phyloP scores from a whole-genome alignment of 805 yeast species.

The Alloascoidea africana region DNA sequence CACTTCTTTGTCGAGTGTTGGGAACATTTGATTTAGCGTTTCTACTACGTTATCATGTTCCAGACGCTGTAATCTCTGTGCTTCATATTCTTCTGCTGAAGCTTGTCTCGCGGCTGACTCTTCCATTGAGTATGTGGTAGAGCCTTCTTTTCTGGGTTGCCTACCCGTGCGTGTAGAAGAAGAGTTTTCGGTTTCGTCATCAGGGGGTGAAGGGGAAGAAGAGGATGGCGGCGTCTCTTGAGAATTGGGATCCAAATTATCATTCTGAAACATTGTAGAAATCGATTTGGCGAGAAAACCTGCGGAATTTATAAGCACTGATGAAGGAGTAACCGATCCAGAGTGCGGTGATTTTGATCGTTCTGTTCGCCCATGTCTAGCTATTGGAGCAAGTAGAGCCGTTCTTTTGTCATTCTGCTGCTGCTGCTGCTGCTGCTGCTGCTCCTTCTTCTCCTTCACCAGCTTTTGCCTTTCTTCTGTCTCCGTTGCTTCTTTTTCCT shows the following conservation, averaged over 20 bases:
- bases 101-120: conserved; percentile 19
- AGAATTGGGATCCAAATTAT: too few relatives aligned
- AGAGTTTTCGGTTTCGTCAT: conserved; percentile 5
- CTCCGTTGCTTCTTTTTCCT: conserved; percentile 13
- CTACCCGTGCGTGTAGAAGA: background rate
- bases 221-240: conserved; percentile 8
- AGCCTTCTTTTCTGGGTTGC: background rate
- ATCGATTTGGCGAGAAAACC: conserved; percentile 28
- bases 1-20: conserved; percentile 51
- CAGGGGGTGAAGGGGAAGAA: conserved; percentile 3
- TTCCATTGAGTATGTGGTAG: conserved; percentile 7
- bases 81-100: conserved; percentile 22
- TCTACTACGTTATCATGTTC: conserved; percentile 31
- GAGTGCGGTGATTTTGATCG: too few relatives aligned
- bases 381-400: too few relatives aligned
- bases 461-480: conserved; percentile 4
- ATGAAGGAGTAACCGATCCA: conserved; percentile 13
- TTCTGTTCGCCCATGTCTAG: too few relatives aligned
- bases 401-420: too few relatives aligned
- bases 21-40: conserved; percentile 56
- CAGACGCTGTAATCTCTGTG: conserved; percentile 22
- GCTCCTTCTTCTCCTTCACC: background rate
- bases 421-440: too few relatives aligned
- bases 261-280: conserved; percentile 19
- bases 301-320: conserved; percentile 24